These are phyloP conservation scores for Phytopythium litorale DNA, from an alignment of 352 stramenopile genomes.

Conservation along the genomic window DNA sequence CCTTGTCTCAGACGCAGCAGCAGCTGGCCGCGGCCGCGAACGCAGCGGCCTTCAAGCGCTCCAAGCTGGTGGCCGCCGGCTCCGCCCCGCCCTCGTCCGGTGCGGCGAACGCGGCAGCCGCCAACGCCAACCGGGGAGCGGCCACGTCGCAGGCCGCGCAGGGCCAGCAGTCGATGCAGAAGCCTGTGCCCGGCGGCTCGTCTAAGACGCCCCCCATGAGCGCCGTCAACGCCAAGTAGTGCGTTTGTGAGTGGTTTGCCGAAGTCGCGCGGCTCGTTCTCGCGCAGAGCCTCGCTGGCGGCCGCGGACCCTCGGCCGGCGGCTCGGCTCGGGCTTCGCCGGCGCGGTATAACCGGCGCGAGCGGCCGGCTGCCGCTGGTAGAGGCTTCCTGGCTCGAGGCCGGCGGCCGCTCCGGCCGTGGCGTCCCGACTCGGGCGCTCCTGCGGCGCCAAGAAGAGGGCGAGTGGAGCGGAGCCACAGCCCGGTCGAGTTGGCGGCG, in stretches of 20 bases:
- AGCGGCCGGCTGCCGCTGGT: too few species aligned
- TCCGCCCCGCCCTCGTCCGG: slow-evolving; percentile 17
- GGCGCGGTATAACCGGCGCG: neutral
- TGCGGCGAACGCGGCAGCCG: slow-evolving; percentile 6
- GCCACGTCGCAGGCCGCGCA: slow-evolving; percentile 33
- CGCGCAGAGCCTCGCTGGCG: neutral
- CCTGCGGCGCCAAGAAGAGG: too few species aligned
- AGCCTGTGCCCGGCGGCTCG: slow-evolving; percentile 61
- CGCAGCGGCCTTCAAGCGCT: slow-evolving; percentile 77
- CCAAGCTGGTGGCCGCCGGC: slow-evolving; percentile 48
- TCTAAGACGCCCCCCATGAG: slow-evolving; percentile 86
- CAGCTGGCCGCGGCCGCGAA: slow-evolving; percentile 80
- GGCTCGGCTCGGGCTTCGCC: neutral
- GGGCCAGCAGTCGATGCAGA: slow-evolving; percentile 57
- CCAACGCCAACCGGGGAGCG: neutral
- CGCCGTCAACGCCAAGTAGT: slow-evolving; percentile 87
- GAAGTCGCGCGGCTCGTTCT: neutral
- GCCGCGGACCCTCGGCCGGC: neutral
- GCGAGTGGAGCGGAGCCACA: neutral
- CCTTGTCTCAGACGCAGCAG: slow-evolving; percentile 75
- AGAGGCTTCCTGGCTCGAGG: neutral
- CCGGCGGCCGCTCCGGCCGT: neutral
- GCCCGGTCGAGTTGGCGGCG: neutral
- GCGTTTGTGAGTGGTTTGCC: neutral
- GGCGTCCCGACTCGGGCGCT: neutral